Conservation (phyloP, 768 basidiomycete species). For the Termitomyces heimii region DNA sequence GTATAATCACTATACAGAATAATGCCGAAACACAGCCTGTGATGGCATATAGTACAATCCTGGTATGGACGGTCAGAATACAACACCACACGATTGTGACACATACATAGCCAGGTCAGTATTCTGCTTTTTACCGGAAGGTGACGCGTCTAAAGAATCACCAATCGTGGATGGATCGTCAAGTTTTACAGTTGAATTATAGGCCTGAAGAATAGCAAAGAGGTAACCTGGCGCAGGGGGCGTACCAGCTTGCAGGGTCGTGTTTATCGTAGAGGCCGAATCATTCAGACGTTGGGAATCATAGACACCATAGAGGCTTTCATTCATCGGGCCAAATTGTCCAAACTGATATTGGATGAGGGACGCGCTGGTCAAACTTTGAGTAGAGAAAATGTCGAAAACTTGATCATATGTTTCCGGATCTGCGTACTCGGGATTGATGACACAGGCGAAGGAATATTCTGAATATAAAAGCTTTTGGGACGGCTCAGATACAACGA, state of each 20-base stretch:
- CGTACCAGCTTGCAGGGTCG: conserved; percentile 32
- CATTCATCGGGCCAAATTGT: conserved; percentile 49
- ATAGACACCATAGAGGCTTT: conserved; percentile 46
- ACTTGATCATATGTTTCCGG: conserved; percentile 60
- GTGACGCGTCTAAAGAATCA: conserved; percentile 16
- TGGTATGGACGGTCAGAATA: conserved; percentile 17
- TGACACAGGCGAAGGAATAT: conserved; percentile 64
- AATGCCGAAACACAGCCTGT: conserved; percentile 84
- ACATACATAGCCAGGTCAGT: conserved; percentile 76
- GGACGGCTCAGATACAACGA: not conserved
- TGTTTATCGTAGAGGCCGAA: conserved; percentile 34
- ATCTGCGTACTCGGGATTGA: conserved; percentile 67
- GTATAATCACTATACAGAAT: conserved; percentile 80
- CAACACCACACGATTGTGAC: not conserved
- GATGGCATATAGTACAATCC: conserved; percentile 84
- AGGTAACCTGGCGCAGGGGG: conserved; percentile 54
- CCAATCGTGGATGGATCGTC: conserved; percentile 17
- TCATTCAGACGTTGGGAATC: conserved; percentile 61
- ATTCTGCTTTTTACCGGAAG: conserved; percentile 18
- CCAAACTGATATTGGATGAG: conserved; percentile 54
- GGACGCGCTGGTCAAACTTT: conserved; percentile 50
- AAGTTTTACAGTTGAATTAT: conserved; percentile 46
- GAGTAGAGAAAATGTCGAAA: conserved; percentile 75
- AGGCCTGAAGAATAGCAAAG: conserved; percentile 61
- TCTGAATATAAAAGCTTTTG: conserved; percentile 72